Evolutionary conservation across 208 protist genomes (phyloP), one percentile per base, ranked within the genome.

Genomic region (Leishmania aethiopica): DNA sequence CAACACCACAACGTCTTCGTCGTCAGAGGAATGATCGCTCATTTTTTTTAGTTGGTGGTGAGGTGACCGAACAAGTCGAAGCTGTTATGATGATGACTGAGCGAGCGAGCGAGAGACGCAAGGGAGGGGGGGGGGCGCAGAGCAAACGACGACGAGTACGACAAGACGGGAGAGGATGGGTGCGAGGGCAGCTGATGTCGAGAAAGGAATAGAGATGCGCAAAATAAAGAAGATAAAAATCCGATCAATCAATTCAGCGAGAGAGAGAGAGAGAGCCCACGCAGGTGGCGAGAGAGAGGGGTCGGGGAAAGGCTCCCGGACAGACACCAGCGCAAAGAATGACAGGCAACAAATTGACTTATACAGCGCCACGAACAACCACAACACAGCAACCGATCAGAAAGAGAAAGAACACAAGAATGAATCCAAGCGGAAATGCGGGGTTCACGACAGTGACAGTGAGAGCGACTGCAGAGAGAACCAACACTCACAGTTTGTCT

Each of bases 1-100:
- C 47, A 97, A 78, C 6, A 97, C 92, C 4, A 97, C 85, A 32
- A 97, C 85, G 73, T 97, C 94, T 35, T 95, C 92, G 45, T 97
- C 94, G 45, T 95, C 92, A 11, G 83, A 86, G 55, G 94, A 90
- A 51, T 66, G 77, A 40, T 75, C 76, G 42, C 83, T 86, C 83
- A 86, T 86, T 86, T 64, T 60, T 69, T 47, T n/a, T 49, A 47
- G 45, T 0, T 40, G 19, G 3, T 60, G 49, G 15, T 62, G 17
- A 25, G 17, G 8, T 37, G 32, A 25, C 40, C n/a, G 25, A 17
- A 10, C 25, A 10, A 7, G 6, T 59, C 6, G n/a, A 17, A 17
- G 5, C 19, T 28, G 45, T 8, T 49, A 6, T 49, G 4, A 5
- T 25, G 3, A n/a, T 32, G 45, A 51, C n/a, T 42, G 69, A 35